Percentiles rank a stretch among this genome's conserved stretches.
These are phyloP conservation scores for Exserohilum rostratum DNA, from an alignment of 2,329 filamentous ascomycete species.

Conservation along the genomic window DNA sequence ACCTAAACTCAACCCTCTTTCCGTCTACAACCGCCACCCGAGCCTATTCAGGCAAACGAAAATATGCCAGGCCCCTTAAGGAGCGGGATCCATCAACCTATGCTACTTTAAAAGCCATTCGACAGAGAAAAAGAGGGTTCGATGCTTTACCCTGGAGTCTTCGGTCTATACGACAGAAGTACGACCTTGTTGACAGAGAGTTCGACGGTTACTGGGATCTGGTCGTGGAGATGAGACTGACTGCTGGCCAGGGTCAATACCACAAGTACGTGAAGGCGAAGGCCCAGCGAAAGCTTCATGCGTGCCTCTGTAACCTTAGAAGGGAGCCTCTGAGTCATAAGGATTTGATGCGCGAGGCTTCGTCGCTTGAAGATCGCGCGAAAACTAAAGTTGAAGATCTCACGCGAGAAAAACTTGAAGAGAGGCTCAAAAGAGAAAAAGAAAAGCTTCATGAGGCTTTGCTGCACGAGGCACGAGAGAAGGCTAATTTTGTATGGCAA, in stretches of 20 bases:
- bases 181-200: not conserved
- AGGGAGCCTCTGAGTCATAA: not conserved
- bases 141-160: not conserved
- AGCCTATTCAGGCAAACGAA: constrained; percentile 11
- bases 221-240: not conserved
- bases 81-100: too few species aligned
- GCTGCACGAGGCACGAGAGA: too few species aligned
- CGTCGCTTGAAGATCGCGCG: not conserved
- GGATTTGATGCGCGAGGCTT: not conserved
- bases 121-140: too few species aligned
- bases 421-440: too few species aligned
- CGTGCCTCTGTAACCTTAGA: too few species aligned
- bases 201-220: not conserved
- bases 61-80: too few species aligned
- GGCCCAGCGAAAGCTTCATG: not conserved
- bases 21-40: not conserved
- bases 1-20: not conserved
- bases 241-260: not conserved
- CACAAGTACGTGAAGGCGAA: not conserved
- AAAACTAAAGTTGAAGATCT: too few species aligned
- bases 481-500: too few species aligned
- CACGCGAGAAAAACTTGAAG: too few species aligned
- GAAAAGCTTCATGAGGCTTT: too few species aligned
- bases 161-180: not conserved
- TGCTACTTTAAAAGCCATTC: too few species aligned